Base-by-base conservation (phyloP, 2,329 filamentous ascomycete species). In the Monosporascus ibericus region DNA sequence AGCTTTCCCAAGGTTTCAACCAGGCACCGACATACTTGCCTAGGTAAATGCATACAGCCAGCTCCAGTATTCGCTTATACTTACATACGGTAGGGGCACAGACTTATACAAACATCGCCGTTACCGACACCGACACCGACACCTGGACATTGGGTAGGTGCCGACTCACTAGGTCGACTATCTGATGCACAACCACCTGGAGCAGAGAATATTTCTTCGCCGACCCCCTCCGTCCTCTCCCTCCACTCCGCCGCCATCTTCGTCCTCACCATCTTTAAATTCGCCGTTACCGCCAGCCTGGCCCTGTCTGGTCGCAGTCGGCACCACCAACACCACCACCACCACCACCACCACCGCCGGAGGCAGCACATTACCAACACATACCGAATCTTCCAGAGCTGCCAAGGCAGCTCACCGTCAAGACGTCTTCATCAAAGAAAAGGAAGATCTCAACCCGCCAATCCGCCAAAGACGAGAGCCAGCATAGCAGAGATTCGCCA, bases 361-460 rank as follows among this genome's bases (percentile, higher is more conserved):
- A 11, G 38, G 8, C 5, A 40, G 38, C 38, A 40, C 9, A 46
- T 27, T 46, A 7, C 24, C 11, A 25, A 46, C 14, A 46, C 20
- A 17, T 46, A 25, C 38, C 50, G 47, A 60, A 58, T 62, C 58
- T 53, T 60, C 65, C 64, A 71, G 80, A 84, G 80, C 80, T 84
- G 80, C 80, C 64, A 62, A 69, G 69, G 82, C 82, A 85, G 83
- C 83, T 86, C 83, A 73, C 77, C 70, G 76, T 80, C 83, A 86
- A 79, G 72, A 86, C 83, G 83, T 85, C 82, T 82, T 85, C 81
- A 75, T 77, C 74, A 79, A 86, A 86, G 82, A 86, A 86, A 82
- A 79, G 82, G 77, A 86, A 82, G 79, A 79, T 86, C 65, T 75
- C 74, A 53, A 57, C 72, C 65, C 77, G 75, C 62, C 73, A 70